phyloP scores from a whole-genome alignment of 345 rosid species.

The Gossypioides kirkii region DNA sequence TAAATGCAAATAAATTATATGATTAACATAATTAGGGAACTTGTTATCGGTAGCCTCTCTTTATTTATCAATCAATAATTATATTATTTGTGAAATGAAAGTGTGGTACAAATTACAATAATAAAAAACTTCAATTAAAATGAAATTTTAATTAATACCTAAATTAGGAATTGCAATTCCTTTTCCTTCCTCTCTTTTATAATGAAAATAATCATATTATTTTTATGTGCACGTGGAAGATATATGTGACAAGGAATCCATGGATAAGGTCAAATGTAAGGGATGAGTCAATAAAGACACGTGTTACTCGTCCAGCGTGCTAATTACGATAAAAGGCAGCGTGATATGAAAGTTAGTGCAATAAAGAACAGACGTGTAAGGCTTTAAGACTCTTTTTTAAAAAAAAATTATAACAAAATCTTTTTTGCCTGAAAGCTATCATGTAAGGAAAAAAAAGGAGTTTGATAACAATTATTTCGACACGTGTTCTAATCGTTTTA shows the following conservation, averaged over 20 bases:
- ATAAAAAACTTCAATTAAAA: too few relatives aligned
- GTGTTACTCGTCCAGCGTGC: background rate
- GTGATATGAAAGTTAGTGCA: background rate
- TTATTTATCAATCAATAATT: too few relatives aligned
- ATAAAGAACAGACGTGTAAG: background rate
- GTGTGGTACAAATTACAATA: too few relatives aligned
- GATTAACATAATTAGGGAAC: too few relatives aligned
- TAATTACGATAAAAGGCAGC: background rate
- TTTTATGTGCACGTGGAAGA: background rate
- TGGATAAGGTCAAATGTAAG: background rate
- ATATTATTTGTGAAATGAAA: too few relatives aligned
- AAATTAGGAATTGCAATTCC: too few relatives aligned
- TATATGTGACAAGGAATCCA: background rate
- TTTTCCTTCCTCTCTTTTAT: too few relatives aligned
- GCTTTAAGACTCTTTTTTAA: background rate
- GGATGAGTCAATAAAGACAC: background rate
- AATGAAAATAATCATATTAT: too few relatives aligned
- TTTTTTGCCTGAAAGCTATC: background rate
- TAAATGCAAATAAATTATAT: too few relatives aligned
- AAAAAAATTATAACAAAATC: background rate
- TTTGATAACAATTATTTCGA: background rate
- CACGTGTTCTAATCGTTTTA: background rate
- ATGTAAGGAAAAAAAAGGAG: background rate
- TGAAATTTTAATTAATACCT: too few relatives aligned
- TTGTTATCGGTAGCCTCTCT: too few relatives aligned